Conservation (phyloP, 2,329 filamentous ascomycete genomes). For the Lecanicillium sp. region DNA sequence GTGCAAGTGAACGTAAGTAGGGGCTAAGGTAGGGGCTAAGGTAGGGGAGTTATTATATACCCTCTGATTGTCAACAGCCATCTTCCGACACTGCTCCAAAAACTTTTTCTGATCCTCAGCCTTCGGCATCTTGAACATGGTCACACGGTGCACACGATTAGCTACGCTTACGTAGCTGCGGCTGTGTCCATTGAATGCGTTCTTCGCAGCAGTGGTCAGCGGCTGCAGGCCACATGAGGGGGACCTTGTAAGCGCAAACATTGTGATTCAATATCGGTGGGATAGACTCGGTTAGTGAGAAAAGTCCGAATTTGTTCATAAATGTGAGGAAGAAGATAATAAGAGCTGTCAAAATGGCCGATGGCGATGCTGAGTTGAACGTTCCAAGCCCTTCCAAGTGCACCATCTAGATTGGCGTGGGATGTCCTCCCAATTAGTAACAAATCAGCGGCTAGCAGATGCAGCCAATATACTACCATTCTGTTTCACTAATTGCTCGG, state of each 20-base stretch:
- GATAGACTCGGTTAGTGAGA: background rate
- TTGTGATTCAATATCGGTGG: background rate
- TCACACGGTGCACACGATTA: conserved; percentile 41
- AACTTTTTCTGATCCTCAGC: conserved; percentile 37
- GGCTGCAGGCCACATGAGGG: background rate
- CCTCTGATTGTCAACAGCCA: conserved; percentile 36
- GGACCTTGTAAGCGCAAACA: background rate
- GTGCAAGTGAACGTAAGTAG: background rate
- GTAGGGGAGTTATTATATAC: conserved; percentile 24
- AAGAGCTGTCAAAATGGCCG: background rate
- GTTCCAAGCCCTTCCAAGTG: background rate
- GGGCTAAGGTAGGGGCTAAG: too few relatives aligned
- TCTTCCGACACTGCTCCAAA: conserved; percentile 37
- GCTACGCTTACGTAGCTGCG: conserved; percentile 19
- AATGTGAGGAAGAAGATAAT: background rate
- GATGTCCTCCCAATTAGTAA: too few relatives aligned
- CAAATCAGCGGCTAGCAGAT: too few relatives aligned
- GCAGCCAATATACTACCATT: background rate
- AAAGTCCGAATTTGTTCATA: background rate
- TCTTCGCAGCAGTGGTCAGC: background rate
- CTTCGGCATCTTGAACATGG: conserved; percentile 48
- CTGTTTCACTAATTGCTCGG: background rate
- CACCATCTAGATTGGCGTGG: too few relatives aligned
- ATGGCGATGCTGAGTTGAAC: background rate
- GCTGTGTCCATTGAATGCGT: background rate